Evolutionary conservation across 1,139 yeast genomes (phyloP).

Genomic region (Tardiomyces digboiensis): DNA sequence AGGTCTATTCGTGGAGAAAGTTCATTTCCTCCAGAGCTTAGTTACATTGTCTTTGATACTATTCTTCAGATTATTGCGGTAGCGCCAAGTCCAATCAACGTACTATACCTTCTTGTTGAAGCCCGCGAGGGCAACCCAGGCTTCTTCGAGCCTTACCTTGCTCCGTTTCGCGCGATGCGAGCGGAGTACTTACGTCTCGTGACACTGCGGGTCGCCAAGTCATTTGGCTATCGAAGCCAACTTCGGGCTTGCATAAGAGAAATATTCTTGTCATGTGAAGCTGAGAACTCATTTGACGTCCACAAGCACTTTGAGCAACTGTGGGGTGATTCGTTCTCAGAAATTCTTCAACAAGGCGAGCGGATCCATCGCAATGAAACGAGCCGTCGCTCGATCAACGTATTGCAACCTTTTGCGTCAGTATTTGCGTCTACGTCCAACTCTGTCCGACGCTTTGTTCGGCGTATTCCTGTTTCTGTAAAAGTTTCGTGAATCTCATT

Average conservation of each 20-base stretch:
- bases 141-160: not conserved
- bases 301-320: not conserved
- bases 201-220: slow-evolving; percentile 4
- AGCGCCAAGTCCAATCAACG: not conserved
- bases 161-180: not conserved
- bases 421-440: not conserved
- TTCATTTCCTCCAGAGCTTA: not conserved
- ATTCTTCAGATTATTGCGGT: not conserved
- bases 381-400: not conserved
- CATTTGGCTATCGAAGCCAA: not conserved
- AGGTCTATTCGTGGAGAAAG: not conserved
- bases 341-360: not conserved
- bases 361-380: not conserved
- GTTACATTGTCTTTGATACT: not conserved
- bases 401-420: not conserved
- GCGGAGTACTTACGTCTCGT: slow-evolving; percentile 3
- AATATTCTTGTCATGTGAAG: not conserved
- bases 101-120: not conserved
- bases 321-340: not conserved
- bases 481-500: not conserved
- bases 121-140: not conserved
- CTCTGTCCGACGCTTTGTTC: not conserved
- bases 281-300: not conserved
- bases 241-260: not conserved
- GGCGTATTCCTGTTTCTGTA: not conserved